Conservation (phyloP, 2,329 filamentous ascomycete species). For the Fusarium luffae region DNA sequence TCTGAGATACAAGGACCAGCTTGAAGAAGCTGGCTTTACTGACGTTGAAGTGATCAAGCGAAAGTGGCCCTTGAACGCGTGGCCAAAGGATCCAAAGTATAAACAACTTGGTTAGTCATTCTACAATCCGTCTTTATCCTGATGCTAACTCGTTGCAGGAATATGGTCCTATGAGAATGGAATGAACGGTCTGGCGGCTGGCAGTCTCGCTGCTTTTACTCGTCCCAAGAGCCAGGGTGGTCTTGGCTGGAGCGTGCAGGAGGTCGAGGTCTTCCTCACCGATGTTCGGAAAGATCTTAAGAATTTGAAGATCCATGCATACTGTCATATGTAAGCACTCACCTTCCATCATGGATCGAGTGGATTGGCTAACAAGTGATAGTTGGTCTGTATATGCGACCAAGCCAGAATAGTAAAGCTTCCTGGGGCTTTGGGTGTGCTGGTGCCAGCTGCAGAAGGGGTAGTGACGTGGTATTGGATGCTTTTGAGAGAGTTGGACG, state of each 20-base stretch:
- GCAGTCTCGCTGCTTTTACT: background rate
- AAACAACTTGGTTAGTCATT: conserved; percentile 22
- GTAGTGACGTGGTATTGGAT: background rate
- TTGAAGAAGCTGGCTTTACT: conserved; percentile 11
- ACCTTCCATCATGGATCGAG: too few species aligned
- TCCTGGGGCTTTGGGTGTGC: background rate
- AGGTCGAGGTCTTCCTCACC: background rate
- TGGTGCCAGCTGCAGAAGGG: too few species aligned
- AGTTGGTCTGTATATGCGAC: conserved; percentile 5
- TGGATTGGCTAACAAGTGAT: background rate
- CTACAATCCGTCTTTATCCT: too few species aligned
- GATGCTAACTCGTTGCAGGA: background rate
- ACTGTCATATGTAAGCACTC: background rate
- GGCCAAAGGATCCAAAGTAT: conserved; percentile 27
- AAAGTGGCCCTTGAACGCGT: conserved; percentile 23
- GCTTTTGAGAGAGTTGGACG: too few species aligned
- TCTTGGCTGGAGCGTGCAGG: background rate
- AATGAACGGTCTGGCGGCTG: background rate
- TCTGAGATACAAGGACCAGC: conserved; percentile 16
- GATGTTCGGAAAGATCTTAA: conserved; percentile 2
- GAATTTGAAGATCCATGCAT: background rate
- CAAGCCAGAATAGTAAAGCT: background rate
- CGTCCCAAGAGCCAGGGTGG: background rate
- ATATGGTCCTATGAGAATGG: background rate
- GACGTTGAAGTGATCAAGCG: conserved; percentile 6